These are phyloP conservation scores for Solanum chacoense DNA, from an alignment of 305 asterid genomes.

Conservation along the genomic window DNA sequence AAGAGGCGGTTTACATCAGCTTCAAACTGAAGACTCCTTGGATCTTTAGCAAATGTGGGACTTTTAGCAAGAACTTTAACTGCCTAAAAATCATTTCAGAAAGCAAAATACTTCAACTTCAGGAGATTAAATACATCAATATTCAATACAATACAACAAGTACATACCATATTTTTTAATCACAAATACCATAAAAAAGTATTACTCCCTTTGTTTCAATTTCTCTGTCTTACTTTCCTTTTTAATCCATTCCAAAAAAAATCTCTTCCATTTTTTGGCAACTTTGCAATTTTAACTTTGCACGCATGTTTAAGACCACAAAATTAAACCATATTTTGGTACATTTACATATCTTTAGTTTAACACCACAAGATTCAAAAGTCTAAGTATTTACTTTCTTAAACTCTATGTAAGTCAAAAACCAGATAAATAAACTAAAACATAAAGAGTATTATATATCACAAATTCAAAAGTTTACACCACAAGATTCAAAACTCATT, in stretches of 20 bases:
- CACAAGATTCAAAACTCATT: neutral
- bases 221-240: neutral
- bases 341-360: no score
- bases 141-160: neutral
- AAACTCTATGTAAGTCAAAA: neutral
- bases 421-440: neutral
- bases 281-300: no score
- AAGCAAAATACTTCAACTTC: neutral
- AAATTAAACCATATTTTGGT: no score
- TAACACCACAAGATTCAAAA: neutral
- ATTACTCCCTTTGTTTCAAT: neutral
- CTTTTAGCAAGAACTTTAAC: constrained; percentile 85
- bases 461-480: neutral
- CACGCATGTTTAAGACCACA: neutral
- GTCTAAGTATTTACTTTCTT: neutral
- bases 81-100: constrained; percentile 32
- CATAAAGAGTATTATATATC: neutral
- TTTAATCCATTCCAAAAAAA: neutral
- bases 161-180: neutral
- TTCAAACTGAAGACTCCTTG: constrained; percentile 73
- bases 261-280: neutral
- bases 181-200: neutral
- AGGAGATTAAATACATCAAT: neutral
- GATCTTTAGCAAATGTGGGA: constrained; percentile 59
- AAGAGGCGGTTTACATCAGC: constrained; percentile 79